Conservation (phyloP, 2,329 filamentous ascomycete species). For the Ascochyta koolunga region DNA sequence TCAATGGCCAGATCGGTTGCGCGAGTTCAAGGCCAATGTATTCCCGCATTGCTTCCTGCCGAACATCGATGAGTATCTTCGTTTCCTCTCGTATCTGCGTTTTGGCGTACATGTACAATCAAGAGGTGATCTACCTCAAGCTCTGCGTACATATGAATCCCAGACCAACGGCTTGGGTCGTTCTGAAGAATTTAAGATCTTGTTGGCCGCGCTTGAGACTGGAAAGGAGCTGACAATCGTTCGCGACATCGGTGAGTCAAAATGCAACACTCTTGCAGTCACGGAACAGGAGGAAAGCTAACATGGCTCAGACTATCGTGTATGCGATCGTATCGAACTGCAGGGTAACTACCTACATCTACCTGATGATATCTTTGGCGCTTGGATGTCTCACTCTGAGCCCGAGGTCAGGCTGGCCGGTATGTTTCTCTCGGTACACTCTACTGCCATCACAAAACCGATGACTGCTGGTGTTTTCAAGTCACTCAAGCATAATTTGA, state of each 20-base stretch:
- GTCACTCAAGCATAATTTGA: conserved; percentile 69
- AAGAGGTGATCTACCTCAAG: conserved; percentile 23
- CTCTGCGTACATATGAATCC: conserved; percentile 12
- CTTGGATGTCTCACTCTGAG: conserved; percentile 46
- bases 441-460: conserved; percentile 74
- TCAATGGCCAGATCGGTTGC: conserved; percentile 44
- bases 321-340: conserved; percentile 32
- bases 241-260: conserved; percentile 45
- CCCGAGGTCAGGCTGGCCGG: conserved; percentile 73
- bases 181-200: conserved; percentile 40
- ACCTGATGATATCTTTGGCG: conserved; percentile 54
- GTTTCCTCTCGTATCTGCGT: conserved; percentile 49
- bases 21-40: conserved; percentile 53
- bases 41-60: conserved; percentile 56
- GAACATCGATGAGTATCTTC: conserved; percentile 46
- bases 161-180: conserved; percentile 19
- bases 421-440: conserved; percentile 78
- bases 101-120: conserved; percentile 37
- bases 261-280: background rate
- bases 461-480: conserved; percentile 68
- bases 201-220: conserved; percentile 50
- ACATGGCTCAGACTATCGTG: conserved; percentile 29
- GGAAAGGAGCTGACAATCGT: conserved; percentile 56
- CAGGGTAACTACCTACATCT: conserved; percentile 55
- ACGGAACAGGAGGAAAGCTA: background rate